Base-by-base conservation (phyloP, 495 filamentous ascomycete species). In the Penicillium lagena region DNA sequence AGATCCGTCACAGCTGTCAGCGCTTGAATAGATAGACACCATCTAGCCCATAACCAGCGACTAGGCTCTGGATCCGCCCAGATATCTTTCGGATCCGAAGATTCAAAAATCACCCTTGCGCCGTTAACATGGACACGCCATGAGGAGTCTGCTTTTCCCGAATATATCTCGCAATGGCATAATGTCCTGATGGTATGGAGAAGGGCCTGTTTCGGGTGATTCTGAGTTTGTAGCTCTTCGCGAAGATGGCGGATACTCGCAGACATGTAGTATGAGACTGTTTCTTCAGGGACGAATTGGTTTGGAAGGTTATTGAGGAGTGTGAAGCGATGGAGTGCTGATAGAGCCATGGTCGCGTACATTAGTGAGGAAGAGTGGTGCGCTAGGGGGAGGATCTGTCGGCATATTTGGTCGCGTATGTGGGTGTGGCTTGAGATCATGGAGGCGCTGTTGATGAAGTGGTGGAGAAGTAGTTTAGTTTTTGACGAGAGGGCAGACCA, bases 121-220 rank as follows among this genome's bases (percentile, higher is more conserved):
- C 50, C 50, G 12, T 53, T 53, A 4, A 53, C 42, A 39, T 53
- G 50, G 8, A 45, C 37, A 0, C 50, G 35, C 50, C 50, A 53
- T 6, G 50, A 49, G 2, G 50, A 49, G 28, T 49, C 40, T 1
- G 42, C 46, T 12, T 41, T 46, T 4, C 50, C 50, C 10, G 50
- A 53, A 22, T 44, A 53, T 5, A 53, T 53, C 37, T 53, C 50
- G 12, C 46, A 53, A 9, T 49, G 45, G 29, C 46, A 53, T 9
- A 53, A 37, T 5, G 50, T 53, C 10, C 43, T 49, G 15, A 53
- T 48, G 7, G 50, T 53, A 39, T 49, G 50, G 12, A 53, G 40
- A 2, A 53, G 50, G 30, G 40, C 40, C n/a, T 40, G 40, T 14
- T 32, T 44, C 5, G 35, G 46, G 35, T 41, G 38, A 9, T 12